phyloP scores from a whole-genome alignment of 2,329 filamentous ascomycete genomes.

The Fusarium fracticaudum region DNA sequence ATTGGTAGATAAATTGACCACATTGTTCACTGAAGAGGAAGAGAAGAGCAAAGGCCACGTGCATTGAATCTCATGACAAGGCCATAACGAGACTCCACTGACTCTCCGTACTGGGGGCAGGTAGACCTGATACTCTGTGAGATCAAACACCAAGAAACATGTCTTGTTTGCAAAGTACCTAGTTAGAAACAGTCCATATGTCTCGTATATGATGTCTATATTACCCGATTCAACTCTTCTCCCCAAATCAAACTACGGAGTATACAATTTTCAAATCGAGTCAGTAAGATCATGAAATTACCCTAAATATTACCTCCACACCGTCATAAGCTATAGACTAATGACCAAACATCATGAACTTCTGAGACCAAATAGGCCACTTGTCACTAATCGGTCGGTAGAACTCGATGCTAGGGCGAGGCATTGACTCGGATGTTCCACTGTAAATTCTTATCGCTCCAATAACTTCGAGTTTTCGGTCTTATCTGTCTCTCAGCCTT shows the following conservation, averaged over 20 bases:
- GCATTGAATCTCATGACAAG: background rate
- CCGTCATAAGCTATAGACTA: background rate
- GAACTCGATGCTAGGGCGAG: slow-evolving; percentile 20
- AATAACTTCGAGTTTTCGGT: background rate
- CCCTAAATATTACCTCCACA: background rate
- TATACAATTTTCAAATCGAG: background rate
- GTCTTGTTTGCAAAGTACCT: background rate
- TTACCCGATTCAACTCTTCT: background rate
- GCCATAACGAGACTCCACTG: background rate
- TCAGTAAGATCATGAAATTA: slow-evolving; percentile 23
- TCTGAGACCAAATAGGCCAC: slow-evolving; percentile 28
- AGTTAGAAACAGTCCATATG: background rate
- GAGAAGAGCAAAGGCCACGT: slow-evolving; percentile 5
- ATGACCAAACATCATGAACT: slow-evolving; percentile 36
- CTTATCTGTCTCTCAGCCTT: slow-evolving; percentile 41
- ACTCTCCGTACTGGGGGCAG: background rate
- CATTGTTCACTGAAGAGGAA: background rate
- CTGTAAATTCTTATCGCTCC: slow-evolving; percentile 30
- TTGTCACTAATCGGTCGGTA: slow-evolving; percentile 31
- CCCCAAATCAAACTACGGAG: background rate
- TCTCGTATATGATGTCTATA: background rate
- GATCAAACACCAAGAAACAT: background rate
- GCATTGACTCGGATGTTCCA: slow-evolving; percentile 13
- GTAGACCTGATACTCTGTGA: background rate
- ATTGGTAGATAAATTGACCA: slow-evolving; percentile 6